Conservation (phyloP, 176 grass and related monocot genomes). For the Ananas comosus region DNA sequence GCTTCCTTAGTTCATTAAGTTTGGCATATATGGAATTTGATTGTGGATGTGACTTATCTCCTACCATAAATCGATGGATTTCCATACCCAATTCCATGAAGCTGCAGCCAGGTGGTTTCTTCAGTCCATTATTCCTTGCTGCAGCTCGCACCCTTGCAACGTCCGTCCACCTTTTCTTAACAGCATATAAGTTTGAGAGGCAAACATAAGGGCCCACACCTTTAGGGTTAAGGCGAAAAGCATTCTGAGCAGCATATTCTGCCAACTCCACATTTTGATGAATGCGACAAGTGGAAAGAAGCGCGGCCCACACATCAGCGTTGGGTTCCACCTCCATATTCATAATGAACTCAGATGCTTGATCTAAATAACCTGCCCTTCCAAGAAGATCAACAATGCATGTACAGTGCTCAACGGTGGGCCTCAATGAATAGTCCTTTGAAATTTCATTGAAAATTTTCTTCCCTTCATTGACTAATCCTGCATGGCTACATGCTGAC, state of each 20-base stretch:
- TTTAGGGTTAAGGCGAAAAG: slow-evolving; percentile 8
- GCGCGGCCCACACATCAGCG: slow-evolving; percentile 21
- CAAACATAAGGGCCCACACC: slow-evolving; percentile 21
- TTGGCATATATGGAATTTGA: slow-evolving; percentile 7
- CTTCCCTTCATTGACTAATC: slow-evolving; percentile 45
- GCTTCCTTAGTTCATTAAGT: slow-evolving; percentile 4
- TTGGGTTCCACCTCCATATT: slow-evolving; percentile 9
- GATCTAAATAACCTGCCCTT: slow-evolving; percentile 26
- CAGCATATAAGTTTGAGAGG: slow-evolving; percentile 21
- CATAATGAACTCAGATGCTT: slow-evolving; percentile 39
- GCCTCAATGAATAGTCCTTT: slow-evolving; percentile 10
- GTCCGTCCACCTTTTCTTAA: slow-evolving; percentile 20
- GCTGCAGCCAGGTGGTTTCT: slow-evolving; percentile 23
- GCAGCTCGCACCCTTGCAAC: slow-evolving; percentile 9
- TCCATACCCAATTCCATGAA: slow-evolving; percentile 13
- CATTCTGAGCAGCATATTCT: slow-evolving; percentile 21
- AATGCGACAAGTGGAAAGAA: slow-evolving; percentile 25
- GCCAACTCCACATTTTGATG: slow-evolving; percentile 23
- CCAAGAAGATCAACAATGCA: slow-evolving; percentile 43
- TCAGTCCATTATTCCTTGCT: slow-evolving; percentile 17
- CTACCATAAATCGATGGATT: slow-evolving; percentile 14
- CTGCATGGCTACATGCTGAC: slow-evolving; percentile 49
- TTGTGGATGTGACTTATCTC: slow-evolving; percentile 16
- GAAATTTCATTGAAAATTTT: slow-evolving; percentile 40
- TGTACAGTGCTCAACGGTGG: slow-evolving; percentile 27